These are phyloP conservation scores for Aspergillus udagawae DNA, from an alignment of 2,329 filamentous ascomycete species.

Conservation along the genomic window DNA sequence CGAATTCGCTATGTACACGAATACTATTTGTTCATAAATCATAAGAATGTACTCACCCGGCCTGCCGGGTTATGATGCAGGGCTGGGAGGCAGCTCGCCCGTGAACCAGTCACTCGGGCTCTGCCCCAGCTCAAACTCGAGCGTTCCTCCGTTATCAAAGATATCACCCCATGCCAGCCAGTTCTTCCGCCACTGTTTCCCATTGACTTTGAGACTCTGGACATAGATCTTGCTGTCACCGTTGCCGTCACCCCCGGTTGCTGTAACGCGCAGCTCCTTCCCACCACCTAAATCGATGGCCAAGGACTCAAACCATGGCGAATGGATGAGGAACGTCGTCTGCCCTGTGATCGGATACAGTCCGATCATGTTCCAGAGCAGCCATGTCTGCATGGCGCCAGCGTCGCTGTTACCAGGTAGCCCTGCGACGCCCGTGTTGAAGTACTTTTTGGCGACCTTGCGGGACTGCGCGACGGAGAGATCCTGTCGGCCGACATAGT, in stretches of 20 bases:
- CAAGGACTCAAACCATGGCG: constrained; percentile 60
- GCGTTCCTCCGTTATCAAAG: constrained; percentile 58
- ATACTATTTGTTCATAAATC: neutral
- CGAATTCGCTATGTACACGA: neutral
- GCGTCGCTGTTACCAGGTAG: constrained; percentile 69
- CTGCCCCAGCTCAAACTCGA: constrained; percentile 62
- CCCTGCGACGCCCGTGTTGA: constrained; percentile 52
- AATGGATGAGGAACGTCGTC: constrained; percentile 62
- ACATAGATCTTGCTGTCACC: constrained; percentile 54
- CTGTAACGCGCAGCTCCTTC: constrained; percentile 54
- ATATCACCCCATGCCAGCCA: constrained; percentile 66
- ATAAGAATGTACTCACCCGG: neutral
- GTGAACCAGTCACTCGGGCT: constrained; percentile 55
- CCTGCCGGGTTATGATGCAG: constrained; percentile 36
- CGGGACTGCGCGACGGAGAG: constrained; percentile 58
- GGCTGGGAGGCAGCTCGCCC: constrained; percentile 59
- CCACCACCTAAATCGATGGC: constrained; percentile 55
- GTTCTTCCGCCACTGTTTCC: constrained; percentile 56
- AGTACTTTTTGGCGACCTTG: constrained; percentile 57
- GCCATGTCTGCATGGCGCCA: constrained; percentile 68
- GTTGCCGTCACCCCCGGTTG: constrained; percentile 45
- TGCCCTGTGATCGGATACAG: constrained; percentile 66
- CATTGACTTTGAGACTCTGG: constrained; percentile 64
- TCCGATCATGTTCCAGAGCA: constrained; percentile 66
- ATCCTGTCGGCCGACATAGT: constrained; percentile 61